Evolutionary conservation across 2,329 filamentous ascomycete species (phyloP).

Genomic region (Epichloe scottii): DNA sequence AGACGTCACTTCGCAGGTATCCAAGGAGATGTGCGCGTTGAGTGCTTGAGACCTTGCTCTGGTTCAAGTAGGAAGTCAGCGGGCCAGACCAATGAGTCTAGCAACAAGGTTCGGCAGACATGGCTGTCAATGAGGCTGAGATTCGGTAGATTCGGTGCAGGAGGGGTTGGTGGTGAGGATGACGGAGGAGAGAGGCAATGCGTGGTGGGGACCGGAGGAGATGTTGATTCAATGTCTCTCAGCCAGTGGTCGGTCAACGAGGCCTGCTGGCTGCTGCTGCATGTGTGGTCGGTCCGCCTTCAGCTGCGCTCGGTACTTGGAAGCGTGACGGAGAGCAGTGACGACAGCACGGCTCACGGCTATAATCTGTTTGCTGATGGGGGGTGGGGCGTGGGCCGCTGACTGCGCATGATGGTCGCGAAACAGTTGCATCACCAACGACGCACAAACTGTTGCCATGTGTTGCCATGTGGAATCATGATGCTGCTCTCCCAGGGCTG

Average conservation of each 20-base stretch:
- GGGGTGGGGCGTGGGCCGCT: background rate
- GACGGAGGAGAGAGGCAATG: constrained; percentile 5
- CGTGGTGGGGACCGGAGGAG: background rate
- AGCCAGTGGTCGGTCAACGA: background rate
- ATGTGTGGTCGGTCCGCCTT: background rate
- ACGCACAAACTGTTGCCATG: background rate
- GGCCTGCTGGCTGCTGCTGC: background rate
- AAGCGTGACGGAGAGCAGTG: background rate
- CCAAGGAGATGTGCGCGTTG: background rate
- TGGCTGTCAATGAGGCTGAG: constrained; percentile 7
- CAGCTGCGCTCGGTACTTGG: too few species aligned
- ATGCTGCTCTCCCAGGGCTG: background rate
- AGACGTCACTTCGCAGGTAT: constrained; percentile 2
- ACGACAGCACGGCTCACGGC: background rate
- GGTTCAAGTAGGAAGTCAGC: constrained; percentile 10
- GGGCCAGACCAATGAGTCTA: constrained; percentile 14
- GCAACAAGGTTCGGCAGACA: constrained; percentile 12
- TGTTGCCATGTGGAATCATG: background rate
- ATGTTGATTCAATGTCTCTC: background rate
- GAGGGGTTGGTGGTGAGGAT: constrained; percentile 1
- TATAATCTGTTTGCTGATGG: background rate
- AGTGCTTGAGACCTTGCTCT: constrained; percentile 9
- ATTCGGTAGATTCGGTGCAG: background rate
- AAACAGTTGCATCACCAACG: too few species aligned
- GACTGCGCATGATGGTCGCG: background rate